Evolutionary conservation across 257 asterid species (phyloP), one percentile per base, ranked within the genome.

Genomic region (Solanum peruvianum): DNA sequence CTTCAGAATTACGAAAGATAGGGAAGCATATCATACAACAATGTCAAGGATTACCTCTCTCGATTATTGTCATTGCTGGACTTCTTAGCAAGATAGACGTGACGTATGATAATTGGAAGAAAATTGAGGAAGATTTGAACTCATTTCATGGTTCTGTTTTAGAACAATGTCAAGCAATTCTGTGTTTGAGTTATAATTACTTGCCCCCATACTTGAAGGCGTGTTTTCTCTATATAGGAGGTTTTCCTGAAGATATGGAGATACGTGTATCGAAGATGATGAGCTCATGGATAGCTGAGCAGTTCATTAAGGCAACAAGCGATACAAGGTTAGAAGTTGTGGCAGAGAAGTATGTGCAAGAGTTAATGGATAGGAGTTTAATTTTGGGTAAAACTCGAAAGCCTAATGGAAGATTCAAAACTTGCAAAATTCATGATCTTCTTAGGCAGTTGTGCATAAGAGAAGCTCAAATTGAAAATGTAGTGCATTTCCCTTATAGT

Each of bases 341-440:
- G 25, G 87, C 82, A 35, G 86, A 37, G 88, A 47, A 21, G 76
- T 76, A 72, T 70, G 44, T 78, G 73, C 21, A 70, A 60, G 90
- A 88, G 15, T 7, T 88, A 7, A 37, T 86, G 64, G 86, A 29
- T 29, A 52, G 90, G 33, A 88, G 88, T 47, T 83, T 88, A 0
- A 49, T 76, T 41, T 71, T 80, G 9, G 47, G 27, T 10, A 83
- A 69, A 27, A 29, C 42, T 11, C 42, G 42, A 49, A 56, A 75
- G 64, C 84, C 77, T 33, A 72, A 27, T 67, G 76, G 86, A 9
- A 37, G 77, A 41, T 60, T 86, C 45, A 86, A 71, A 66, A 60
- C 71, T 9, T 85, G 90, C 71, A 33, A 41, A 66, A 71, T 88
- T 11, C 90, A 88, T 23, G 90, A 88, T 83, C 47, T 86, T 13